A percentile compares a stretch with the other conserved stretches of the same genome.
These are phyloP conservation scores for Macrolepiota albuminosa DNA, from an alignment of 768 basidiomycete species.

Conservation along the genomic window DNA sequence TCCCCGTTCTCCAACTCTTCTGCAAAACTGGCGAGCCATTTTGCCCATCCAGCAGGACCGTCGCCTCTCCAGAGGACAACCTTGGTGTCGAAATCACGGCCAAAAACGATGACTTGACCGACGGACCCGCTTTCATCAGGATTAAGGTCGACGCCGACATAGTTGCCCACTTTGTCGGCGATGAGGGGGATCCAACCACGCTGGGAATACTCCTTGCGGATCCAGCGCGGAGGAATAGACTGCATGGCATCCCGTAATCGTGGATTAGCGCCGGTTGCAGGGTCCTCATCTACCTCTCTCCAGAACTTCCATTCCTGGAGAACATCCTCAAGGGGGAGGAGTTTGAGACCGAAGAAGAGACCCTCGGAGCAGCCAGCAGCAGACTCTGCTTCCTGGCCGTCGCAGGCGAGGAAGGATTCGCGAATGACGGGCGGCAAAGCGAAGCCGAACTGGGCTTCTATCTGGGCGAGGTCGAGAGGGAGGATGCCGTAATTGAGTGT, in stretches of 20 bases:
- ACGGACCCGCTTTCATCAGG: conserved; percentile 69
- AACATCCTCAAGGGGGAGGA: conserved; percentile 89
- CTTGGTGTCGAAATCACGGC: conserved; percentile 98
- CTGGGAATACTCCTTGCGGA: conserved; percentile 85
- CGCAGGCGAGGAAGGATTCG: conserved; percentile 82
- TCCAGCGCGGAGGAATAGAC: conserved; percentile 86
- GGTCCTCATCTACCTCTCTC: conserved; percentile 90
- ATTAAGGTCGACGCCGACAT: conserved; percentile 92
- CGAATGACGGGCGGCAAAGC: conserved; percentile 81
- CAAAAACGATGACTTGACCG: conserved; percentile 97
- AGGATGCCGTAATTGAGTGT: conserved; percentile 91
- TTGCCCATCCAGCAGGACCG: conserved; percentile 89
- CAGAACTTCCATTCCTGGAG: conserved; percentile 96
- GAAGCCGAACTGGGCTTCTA: conserved; percentile 84
- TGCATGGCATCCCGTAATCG: conserved; percentile 74
- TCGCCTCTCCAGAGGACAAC: conserved; percentile 93
- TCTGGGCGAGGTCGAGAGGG: conserved; percentile 70
- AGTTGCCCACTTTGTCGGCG: conserved; percentile 92
- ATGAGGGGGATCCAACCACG: conserved; percentile 96
- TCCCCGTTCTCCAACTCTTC: conserved; percentile 92
- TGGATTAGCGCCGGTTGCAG: conserved; percentile 75
- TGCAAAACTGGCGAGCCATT: conserved; percentile 86
- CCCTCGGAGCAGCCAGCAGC: conserved; percentile 86
- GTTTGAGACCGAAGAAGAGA: conserved; percentile 92
- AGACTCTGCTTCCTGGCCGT: conserved; percentile 93